A percentile compares a stretch with the other conserved stretches of the same genome.
Evolutionary conservation across 495 filamentous ascomycete species (phyloP).

Genomic region (Durotheca rogersii): DNA sequence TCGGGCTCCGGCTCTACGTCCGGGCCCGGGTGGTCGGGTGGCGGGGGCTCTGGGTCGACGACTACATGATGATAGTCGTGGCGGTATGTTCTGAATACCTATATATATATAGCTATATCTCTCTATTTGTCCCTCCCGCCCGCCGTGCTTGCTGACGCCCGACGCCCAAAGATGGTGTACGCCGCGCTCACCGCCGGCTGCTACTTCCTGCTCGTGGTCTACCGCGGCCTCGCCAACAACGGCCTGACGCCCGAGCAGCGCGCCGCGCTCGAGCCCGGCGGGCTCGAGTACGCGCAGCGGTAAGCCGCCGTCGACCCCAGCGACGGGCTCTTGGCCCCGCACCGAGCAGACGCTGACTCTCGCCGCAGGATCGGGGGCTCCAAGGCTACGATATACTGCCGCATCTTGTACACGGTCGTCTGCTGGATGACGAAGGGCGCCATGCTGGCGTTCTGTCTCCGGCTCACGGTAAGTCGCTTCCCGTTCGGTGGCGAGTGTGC

Average conservation of each 20-base stretch:
- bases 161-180: conserved; percentile 29
- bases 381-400: conserved; percentile 59
- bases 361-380: conserved; percentile 47
- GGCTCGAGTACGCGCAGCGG: conserved; percentile 50
- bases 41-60: conserved; percentile 53
- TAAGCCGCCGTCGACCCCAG: conserved; percentile 4
- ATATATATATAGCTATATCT: no score
- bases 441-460: conserved; percentile 59
- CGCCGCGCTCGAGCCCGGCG: conserved; percentile 41
- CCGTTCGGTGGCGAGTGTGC: no score
- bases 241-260: conserved; percentile 56
- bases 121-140: no score
- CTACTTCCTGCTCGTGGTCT: not conserved
- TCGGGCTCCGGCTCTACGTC: conserved; percentile 49
- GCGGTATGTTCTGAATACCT: conserved; percentile 47
- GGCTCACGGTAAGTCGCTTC: conserved; percentile 52
- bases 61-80: conserved; percentile 60
- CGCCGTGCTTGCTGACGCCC: no score
- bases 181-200: conserved; percentile 10
- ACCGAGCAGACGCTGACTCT: not conserved
- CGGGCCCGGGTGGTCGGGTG: conserved; percentile 52
- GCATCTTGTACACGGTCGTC: conserved; percentile 56
- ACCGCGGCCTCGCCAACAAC: conserved; percentile 56
- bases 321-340: not conserved
- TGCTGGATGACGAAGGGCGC: conserved; percentile 61